Conservation (phyloP, 768 basidiomycete species). For the Mycena olivaceomarginata region DNA sequence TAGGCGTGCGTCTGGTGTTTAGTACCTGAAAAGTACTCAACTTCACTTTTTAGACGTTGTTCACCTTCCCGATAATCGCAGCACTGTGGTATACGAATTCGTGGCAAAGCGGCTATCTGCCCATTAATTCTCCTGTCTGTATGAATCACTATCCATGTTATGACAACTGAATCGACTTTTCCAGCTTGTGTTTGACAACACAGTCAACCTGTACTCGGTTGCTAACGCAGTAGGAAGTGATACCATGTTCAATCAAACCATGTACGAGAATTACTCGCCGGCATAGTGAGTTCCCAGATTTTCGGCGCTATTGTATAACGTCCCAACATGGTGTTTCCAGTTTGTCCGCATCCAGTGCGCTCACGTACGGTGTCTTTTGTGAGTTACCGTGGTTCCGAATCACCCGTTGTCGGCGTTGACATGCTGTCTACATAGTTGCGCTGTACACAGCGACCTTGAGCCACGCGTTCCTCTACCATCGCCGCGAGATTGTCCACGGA, state of each 20-base stretch:
- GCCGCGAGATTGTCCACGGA: conserved; percentile 59
- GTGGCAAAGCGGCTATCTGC: conserved; percentile 60
- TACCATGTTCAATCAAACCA: conserved; percentile 54
- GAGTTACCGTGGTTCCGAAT: neutral
- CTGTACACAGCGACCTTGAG: conserved; percentile 57
- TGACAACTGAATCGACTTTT: neutral
- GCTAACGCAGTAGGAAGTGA: conserved; percentile 57
- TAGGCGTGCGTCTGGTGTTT: conserved; percentile 20
- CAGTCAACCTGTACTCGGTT: conserved; percentile 62
- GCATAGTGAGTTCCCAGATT: conserved; percentile 46
- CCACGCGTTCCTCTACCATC: conserved; percentile 63
- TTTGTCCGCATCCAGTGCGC: conserved; percentile 46
- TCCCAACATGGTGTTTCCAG: neutral
- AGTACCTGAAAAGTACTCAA: too few relatives aligned
- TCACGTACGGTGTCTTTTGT: conserved; percentile 53
- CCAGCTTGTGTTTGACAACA: conserved; percentile 61
- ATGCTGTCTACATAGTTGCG: conserved; percentile 24
- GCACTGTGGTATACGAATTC: conserved; percentile 51
- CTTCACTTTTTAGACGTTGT: conserved; percentile 2
- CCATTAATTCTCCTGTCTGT: conserved; percentile 58
- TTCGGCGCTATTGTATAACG: neutral
- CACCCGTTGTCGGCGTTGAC: conserved; percentile 48
- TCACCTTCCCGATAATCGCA: conserved; percentile 32
- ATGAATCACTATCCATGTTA: neutral
- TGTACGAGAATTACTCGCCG: conserved; percentile 61